Evolutionary conservation across 768 basidiomycete genomes (phyloP).

Genomic region (Boletus barrowsii): DNA sequence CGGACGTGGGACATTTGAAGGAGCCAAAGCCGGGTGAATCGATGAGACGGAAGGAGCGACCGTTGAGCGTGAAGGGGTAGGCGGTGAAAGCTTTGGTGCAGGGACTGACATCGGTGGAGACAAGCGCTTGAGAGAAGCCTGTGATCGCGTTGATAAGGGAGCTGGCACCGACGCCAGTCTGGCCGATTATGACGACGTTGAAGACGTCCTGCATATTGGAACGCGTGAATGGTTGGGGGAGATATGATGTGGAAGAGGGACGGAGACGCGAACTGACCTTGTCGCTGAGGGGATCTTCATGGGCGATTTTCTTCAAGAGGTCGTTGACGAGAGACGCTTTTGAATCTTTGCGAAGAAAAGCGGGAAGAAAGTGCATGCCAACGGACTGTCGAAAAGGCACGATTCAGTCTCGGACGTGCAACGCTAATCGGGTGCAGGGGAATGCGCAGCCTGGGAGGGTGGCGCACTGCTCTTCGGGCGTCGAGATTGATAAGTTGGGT

Average conservation of each 20-base stretch:
- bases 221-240: background rate
- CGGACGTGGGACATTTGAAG: slow-evolving; percentile 24
- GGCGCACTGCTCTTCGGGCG: slow-evolving; percentile 12
- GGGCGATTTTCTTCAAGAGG: slow-evolving; percentile 22
- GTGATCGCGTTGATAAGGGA: slow-evolving; percentile 40
- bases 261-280: slow-evolving; percentile 15
- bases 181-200: slow-evolving; percentile 31
- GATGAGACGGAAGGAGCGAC: slow-evolving; percentile 28
- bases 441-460: slow-evolving; percentile 8
- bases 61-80: slow-evolving; percentile 26
- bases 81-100: slow-evolving; percentile 25
- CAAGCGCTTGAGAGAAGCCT: slow-evolving; percentile 12
- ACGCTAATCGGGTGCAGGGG: slow-evolving; percentile 7
- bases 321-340: slow-evolving; percentile 21
- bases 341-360: slow-evolving; percentile 27
- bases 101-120: slow-evolving; percentile 29
- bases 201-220: slow-evolving; percentile 21
- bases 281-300: slow-evolving; percentile 21
- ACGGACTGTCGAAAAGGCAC: background rate
- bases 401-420: background rate
- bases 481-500: slow-evolving; percentile 3
- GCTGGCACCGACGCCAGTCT: slow-evolving; percentile 37
- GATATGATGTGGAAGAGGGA: background rate
- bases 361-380: slow-evolving; percentile 27
- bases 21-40: slow-evolving; percentile 30